Evolutionary conservation across 345 rosid genomes (phyloP).

Genomic region (Gossypium thurberi): DNA sequence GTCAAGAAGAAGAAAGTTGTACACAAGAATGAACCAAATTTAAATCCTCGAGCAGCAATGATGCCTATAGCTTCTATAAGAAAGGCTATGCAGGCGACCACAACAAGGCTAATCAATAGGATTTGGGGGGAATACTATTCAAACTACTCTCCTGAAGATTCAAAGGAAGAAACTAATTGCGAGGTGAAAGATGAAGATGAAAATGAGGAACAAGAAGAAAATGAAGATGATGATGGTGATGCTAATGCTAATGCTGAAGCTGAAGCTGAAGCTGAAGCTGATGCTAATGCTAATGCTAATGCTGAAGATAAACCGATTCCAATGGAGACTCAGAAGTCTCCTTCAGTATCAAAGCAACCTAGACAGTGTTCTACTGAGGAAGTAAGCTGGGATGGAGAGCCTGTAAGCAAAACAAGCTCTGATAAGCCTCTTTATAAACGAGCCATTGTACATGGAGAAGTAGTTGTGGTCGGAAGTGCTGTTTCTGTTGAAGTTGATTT

Average conservation of each 20-base stretch:
- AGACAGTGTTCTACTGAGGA: conserved; percentile 33
- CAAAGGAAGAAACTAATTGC: conserved; percentile 25
- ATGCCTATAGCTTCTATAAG: conserved; percentile 39
- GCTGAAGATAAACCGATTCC: conserved; percentile 21
- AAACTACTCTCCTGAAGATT: conserved; percentile 45
- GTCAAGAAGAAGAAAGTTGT: conserved; percentile 53
- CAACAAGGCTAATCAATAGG: conserved; percentile 67
- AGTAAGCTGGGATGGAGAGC: conserved; percentile 47
- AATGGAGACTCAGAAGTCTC: conserved; percentile 21
- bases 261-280: conserved; percentile 29
- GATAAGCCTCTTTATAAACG: conserved; percentile 42
- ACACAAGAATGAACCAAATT: conserved; percentile 34
- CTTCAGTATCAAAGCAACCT: conserved; percentile 23
- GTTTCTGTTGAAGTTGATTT: conserved; percentile 39
- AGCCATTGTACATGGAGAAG: conserved; percentile 45
- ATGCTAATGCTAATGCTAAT: conserved; percentile 28
- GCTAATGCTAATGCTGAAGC: conserved; percentile 32
- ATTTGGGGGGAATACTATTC: conserved; percentile 85
- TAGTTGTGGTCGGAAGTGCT: conserved; percentile 42
- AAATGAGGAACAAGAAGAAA: conserved; percentile 35
- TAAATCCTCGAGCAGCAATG: conserved; percentile 63
- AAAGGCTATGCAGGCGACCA: conserved; percentile 79
- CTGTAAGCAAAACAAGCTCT: conserved; percentile 28
- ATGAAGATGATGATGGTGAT: conserved; percentile 44
- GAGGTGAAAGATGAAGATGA: conserved; percentile 39